Percentiles rank a stretch among this genome's conserved stretches.
Conservation (phyloP, 2,329 filamentous ascomycete species). For the Paecilomyces sp. region DNA sequence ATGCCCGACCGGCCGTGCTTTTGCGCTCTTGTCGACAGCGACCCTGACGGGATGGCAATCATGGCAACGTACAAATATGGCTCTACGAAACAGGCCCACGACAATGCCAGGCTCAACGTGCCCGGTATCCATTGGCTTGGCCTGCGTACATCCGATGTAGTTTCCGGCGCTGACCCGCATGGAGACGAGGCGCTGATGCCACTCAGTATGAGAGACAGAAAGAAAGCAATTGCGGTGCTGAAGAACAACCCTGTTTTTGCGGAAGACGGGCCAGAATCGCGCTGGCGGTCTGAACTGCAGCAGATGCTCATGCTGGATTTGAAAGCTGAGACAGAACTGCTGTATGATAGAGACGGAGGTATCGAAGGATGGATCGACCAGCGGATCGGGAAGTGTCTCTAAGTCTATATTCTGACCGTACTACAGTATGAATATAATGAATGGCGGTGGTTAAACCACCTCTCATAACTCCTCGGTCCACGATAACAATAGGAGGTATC, state of each 20-base stretch:
- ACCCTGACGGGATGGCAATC: slow-evolving; percentile 58
- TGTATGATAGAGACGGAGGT: slow-evolving; percentile 38
- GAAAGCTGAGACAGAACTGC: slow-evolving; percentile 56
- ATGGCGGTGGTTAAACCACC: not conserved
- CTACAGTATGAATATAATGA: not conserved
- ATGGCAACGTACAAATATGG: slow-evolving; percentile 58
- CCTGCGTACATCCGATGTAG: slow-evolving; percentile 37
- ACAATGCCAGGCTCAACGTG: slow-evolving; percentile 41
- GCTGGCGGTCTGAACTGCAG: slow-evolving; percentile 49
- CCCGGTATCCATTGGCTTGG: slow-evolving; percentile 52
- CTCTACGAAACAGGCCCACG: slow-evolving; percentile 48
- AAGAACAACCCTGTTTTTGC: slow-evolving; percentile 34
- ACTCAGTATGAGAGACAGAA: slow-evolving; percentile 48
- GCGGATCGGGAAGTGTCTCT: not conserved
- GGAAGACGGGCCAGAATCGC: slow-evolving; percentile 36
- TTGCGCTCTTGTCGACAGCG: slow-evolving; percentile 51
- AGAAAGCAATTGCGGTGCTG: slow-evolving; percentile 49
- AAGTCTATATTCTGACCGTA: not conserved
- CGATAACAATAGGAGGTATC: not conserved
- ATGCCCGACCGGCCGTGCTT: slow-evolving; percentile 31
- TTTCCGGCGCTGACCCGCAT: slow-evolving; percentile 16
- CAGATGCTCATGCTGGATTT: slow-evolving; percentile 55
- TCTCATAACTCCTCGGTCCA: not conserved
- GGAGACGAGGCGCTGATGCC: slow-evolving; percentile 30
- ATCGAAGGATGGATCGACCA: slow-evolving; percentile 38